These are phyloP conservation scores for Multifurca ochricompacta DNA, from an alignment of 768 basidiomycete genomes.

Conservation along the genomic window DNA sequence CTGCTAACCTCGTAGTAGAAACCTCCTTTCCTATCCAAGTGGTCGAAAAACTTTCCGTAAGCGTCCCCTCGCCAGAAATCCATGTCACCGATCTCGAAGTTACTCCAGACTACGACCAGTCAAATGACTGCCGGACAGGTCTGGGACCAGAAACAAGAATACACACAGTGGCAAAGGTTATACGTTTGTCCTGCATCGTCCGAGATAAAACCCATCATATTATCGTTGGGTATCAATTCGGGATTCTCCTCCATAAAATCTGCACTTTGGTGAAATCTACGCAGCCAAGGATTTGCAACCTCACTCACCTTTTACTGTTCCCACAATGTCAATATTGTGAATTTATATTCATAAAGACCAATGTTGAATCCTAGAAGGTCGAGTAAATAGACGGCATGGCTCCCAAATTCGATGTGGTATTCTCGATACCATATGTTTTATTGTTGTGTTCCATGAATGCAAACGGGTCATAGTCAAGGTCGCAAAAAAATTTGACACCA, in stretches of 20 bases:
- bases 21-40: slow-evolving; percentile 73
- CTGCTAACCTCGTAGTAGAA: slow-evolving; percentile 75
- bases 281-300: background rate
- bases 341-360: slow-evolving; percentile 66
- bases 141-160: background rate
- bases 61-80: slow-evolving; percentile 78
- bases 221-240: slow-evolving; percentile 50
- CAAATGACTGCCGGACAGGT: too few species aligned
- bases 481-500: slow-evolving; percentile 73
- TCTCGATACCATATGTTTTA: slow-evolving; percentile 63
- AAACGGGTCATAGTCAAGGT: slow-evolving; percentile 59
- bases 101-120: slow-evolving; percentile 65
- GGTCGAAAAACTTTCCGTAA: slow-evolving; percentile 76
- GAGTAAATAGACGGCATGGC: background rate
- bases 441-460: slow-evolving; percentile 68
- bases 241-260: slow-evolving; percentile 64
- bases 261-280: slow-evolving; percentile 25
- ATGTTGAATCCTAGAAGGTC: slow-evolving; percentile 59
- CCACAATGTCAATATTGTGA: slow-evolving; percentile 80
- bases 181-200: slow-evolving; percentile 63
- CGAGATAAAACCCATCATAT: slow-evolving; percentile 66
- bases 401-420: too few species aligned
- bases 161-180: slow-evolving; percentile 66
- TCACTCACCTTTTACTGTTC: slow-evolving; percentile 54
- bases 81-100: slow-evolving; percentile 84